Conservation (phyloP, 176 grass and related monocot genomes). For the Phragmites australis region DNA sequence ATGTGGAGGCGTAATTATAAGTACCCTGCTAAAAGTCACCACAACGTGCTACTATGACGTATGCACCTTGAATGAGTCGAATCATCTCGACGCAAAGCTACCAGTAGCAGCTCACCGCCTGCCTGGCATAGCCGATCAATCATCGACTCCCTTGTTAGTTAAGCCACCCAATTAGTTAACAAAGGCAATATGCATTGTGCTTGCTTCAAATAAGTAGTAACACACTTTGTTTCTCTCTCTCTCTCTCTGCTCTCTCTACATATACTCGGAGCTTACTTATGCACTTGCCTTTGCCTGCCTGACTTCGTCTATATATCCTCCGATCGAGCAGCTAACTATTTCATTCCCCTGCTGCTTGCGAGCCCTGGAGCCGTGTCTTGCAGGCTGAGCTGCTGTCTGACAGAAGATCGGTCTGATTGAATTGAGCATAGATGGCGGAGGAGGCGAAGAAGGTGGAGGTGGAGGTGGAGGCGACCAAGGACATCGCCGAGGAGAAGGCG, state of each 20-base stretch:
- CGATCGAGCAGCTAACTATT: neutral
- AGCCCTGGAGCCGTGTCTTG: neutral
- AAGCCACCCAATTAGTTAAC: constrained; percentile 2
- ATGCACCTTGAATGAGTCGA: neutral
- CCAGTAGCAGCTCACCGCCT: constrained; percentile 22
- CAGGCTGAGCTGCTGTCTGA: neutral
- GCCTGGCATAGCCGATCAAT: constrained; percentile 42
- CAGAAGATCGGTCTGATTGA: neutral
- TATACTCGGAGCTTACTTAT: neutral
- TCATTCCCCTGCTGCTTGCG: neutral
- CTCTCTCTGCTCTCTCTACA: neutral
- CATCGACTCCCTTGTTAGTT: neutral
- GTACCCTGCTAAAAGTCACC: neutral
- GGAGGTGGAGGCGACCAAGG: constrained; percentile 59
- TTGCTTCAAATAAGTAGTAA: neutral
- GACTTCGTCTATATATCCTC: neutral
- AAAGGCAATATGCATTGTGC: neutral
- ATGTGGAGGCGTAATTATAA: neutral
- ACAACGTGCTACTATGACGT: neutral
- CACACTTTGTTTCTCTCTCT: neutral
- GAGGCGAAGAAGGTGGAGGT: constrained; percentile 62
- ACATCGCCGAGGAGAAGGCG: constrained; percentile 66
- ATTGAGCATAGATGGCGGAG: neutral
- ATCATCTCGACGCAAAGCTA: neutral
- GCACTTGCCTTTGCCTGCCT: neutral